A percentile compares a stretch with the other conserved stretches of the same genome.
Evolutionary conservation across 345 rosid genomes (phyloP).

Genomic region (Syzygium jambos): DNA sequence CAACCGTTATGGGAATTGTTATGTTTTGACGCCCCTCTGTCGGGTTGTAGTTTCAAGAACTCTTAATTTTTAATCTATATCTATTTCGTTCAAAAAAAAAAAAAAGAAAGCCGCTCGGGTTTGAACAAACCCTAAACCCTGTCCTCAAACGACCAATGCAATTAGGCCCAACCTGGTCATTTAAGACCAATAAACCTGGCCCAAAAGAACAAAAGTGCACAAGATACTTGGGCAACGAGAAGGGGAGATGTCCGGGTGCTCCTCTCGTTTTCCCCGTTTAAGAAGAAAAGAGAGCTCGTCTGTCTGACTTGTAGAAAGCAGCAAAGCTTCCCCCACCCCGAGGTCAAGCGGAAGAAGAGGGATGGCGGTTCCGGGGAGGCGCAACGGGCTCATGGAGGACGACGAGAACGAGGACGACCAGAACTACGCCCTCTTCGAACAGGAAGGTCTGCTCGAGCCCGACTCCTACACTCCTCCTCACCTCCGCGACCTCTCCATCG

Average conservation of each 20-base stretch:
- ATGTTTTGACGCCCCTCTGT: too few relatives aligned
- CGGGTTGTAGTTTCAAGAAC: too few relatives aligned
- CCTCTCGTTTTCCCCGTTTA: too few relatives aligned
- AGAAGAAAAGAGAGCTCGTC: neutral
- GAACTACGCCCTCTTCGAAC: constrained; percentile 46
- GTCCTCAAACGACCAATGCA: neutral
- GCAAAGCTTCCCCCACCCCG: neutral
- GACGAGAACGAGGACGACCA: constrained; percentile 53
- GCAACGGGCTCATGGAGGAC: constrained; percentile 55
- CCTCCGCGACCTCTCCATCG: constrained; percentile 61
- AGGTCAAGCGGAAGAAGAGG: neutral
- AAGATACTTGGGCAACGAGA: neutral
- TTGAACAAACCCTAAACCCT: too few relatives aligned
- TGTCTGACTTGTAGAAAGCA: neutral
- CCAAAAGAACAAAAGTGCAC: neutral
- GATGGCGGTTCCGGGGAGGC: constrained; percentile 80
- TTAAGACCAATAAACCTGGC: neutral
- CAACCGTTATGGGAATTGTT: too few relatives aligned
- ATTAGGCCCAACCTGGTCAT: neutral
- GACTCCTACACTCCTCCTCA: constrained; percentile 59
- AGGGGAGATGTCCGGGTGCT: neutral
- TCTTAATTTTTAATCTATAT: too few relatives aligned
- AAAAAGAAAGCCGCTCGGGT: too few relatives aligned
- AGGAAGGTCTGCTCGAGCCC: constrained; percentile 35
- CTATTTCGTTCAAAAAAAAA: too few relatives aligned